phyloP scores from a whole-genome alignment of 176 grass and related monocot species.

The Eleusine indica region DNA sequence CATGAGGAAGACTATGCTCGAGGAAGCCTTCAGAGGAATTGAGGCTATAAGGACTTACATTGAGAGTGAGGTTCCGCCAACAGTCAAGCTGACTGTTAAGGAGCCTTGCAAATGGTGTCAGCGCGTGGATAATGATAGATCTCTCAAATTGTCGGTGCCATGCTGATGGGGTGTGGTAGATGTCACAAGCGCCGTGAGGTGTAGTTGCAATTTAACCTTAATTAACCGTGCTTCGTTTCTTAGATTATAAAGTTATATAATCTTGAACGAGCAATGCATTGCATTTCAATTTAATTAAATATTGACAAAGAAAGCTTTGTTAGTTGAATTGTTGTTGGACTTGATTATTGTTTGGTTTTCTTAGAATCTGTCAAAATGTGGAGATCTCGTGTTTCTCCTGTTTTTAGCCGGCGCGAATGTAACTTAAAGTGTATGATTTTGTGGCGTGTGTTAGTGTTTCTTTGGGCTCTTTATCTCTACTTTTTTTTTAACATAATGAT shows the following conservation, averaged over 20 bases:
- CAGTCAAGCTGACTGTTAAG: neutral
- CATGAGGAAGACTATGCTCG: neutral
- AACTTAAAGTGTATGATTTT: no score
- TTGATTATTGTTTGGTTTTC: no score
- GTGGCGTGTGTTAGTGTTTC: no score
- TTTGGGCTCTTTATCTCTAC: no score
- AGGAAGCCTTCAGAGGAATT: neutral
- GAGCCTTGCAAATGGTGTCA: neutral
- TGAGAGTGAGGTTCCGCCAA: neutral
- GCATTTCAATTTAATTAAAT: neutral
- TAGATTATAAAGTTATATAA: neutral
- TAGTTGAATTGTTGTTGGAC: neutral
- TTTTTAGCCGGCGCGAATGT: no score
- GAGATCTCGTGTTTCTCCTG: no score
- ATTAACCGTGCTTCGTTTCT: neutral
- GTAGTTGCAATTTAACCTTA: neutral
- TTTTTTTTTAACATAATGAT: no score
- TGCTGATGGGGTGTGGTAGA: neutral
- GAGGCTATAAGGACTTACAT: neutral
- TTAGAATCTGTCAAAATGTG: no score
- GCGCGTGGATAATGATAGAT: neutral
- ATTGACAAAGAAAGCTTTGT: neutral
- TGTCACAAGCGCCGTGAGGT: neutral
- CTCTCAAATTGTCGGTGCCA: neutral
- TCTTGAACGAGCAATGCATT: no score